Conservation (phyloP, 2,329 filamentous ascomycete genomes). For the Aspergillus ochraceus region DNA sequence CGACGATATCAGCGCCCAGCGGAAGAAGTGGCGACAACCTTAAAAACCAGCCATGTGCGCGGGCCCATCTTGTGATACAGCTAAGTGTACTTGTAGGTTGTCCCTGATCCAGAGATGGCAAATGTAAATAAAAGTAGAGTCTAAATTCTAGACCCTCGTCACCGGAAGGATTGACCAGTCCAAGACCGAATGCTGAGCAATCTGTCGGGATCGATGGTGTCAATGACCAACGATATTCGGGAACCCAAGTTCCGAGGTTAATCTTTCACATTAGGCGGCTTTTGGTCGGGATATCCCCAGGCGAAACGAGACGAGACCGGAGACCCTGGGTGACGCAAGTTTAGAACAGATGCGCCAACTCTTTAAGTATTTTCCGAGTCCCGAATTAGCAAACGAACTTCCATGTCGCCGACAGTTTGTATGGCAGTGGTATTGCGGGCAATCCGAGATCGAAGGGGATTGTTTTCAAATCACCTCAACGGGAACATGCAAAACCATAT, state of each 20-base stretch:
- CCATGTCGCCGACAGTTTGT: background rate
- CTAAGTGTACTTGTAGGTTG: background rate
- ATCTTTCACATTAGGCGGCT: constrained; percentile 14
- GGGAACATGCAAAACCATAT: too few species aligned
- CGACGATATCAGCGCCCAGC: constrained; percentile 2
- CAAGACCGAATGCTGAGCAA: background rate
- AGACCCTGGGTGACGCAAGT: background rate
- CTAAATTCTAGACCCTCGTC: background rate
- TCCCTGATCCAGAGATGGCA: background rate
- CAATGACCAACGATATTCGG: constrained; percentile 12
- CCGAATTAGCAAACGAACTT: background rate
- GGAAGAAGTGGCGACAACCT: constrained; percentile 5
- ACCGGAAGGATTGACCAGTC: background rate
- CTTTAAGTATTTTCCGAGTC: background rate
- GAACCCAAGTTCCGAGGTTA: constrained; percentile 25
- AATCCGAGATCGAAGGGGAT: too few species aligned
- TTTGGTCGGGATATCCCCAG: constrained; percentile 17
- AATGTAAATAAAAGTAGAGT: background rate
- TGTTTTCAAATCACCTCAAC: too few species aligned
- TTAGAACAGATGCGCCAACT: background rate
- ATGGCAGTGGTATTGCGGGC: background rate
- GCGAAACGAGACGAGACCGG: background rate
- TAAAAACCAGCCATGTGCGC: background rate
- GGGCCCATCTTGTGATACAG: background rate
- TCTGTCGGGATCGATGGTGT: background rate